Evolutionary conservation across 164 flowering plant genomes (phyloP), one percentile per base, ranked within the genome.

Genomic region (Chloranthus sessilifolius): DNA sequence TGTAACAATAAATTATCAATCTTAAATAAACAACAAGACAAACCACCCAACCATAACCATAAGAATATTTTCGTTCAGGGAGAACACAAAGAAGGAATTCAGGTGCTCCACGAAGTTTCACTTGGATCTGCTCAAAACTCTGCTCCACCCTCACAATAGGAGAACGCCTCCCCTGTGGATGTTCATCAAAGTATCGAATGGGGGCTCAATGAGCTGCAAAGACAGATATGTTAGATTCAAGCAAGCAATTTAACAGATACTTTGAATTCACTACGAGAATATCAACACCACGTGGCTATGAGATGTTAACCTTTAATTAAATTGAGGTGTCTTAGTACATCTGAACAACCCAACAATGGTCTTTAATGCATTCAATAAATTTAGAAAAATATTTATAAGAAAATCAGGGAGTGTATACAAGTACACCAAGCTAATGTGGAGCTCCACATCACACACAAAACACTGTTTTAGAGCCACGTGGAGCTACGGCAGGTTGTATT

Each of bases 21-120:
- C 8, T 14, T 9, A 17, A 43, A 6, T 38, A 12, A 15, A 25
- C 21, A 3, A 38, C 4, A 29, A 14, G 14, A 19, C 5, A 0
- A 1, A 39, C 21, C 21, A 29, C 5, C 55, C 28, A 17, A 83
- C 95, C 95, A 67, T 83, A 87, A 4, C 83, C 12, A 46, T 70
- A 73, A 43, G 70, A 76, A 46, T 75, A 76, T 33, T 80, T 83
- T 57, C 81, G 69, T 44, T 81, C 87, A 0, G 87, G 64, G 11
- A 81, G 64, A 22, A 81, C 42, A 53, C 91, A 81, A 0, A 84
- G 74, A 47, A 84, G 66, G 62, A 84, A 79, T 30, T 64, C 61
- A 0, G 85, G 85, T 10, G 68, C 61, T 16, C 77, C 77, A 24
- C 79, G 83, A 43, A 79, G 79, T 43, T 58, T 68, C 5, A 74